A percentile compares a stretch with the other conserved stretches of the same genome.
phyloP scores from a whole-genome alignment of 495 filamentous ascomycete genomes.

The Neurospora terricola region DNA sequence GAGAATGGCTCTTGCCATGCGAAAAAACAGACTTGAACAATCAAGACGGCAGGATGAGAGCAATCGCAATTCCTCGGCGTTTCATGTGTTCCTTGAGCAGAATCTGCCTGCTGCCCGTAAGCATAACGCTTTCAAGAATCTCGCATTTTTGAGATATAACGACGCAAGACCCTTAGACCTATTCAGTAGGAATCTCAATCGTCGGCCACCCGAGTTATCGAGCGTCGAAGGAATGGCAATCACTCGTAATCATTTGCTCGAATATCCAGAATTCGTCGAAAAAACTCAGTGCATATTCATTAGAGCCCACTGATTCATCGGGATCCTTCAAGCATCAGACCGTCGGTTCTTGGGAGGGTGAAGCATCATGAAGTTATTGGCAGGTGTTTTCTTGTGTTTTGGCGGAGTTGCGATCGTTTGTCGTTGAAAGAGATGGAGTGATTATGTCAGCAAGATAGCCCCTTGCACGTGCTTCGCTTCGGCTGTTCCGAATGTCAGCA shows the following conservation, averaged over 20 bases:
- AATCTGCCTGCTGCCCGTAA: not conserved
- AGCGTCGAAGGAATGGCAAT: not conserved
- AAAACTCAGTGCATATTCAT: not conserved
- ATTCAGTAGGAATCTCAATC: not conserved
- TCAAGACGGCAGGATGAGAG: not conserved
- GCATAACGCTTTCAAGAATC: too few species aligned
- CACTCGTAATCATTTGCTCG: not conserved
- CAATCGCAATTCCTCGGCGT: not conserved
- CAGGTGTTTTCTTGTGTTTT: not conserved
- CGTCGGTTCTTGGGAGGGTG: not conserved
- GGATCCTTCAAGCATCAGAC: not conserved
- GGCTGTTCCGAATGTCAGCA: not conserved
- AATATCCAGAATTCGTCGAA: not conserved
- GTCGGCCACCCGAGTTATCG: not conserved
- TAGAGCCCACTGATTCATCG: not conserved
- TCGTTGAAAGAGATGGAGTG: constrained; percentile 2
- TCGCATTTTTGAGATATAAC: too few species aligned
- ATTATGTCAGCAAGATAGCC: constrained; percentile 1
- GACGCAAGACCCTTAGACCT: not conserved
- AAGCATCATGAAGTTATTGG: not conserved
- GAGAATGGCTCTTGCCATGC: not conserved
- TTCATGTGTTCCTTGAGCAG: not conserved
- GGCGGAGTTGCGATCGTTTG: not conserved
- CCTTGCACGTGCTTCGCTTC: not conserved
- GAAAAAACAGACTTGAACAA: not conserved